Evolutionary conservation across 169 alveolate genomes (phyloP), one percentile per base, ranked within the genome.

Genomic region (Babesia divergens): DNA sequence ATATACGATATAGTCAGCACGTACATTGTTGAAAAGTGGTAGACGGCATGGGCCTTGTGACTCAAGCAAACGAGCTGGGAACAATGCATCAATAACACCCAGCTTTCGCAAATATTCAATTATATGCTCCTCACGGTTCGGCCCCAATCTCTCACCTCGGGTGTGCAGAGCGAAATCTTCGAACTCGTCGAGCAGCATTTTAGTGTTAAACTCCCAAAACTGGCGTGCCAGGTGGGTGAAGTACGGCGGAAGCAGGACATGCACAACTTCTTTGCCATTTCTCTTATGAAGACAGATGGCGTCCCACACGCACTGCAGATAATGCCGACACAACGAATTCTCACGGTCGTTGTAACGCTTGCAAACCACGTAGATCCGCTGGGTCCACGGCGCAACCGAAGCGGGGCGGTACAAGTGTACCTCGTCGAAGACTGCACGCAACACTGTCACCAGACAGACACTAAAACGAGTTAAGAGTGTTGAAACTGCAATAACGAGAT

Each of bases 291-390:
- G 80, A 26, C 77, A 84, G 6, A 65, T 59, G 37, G 89, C 86
- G 59, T 86, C 92, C 92, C 92, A 86, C 18, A 86, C 70, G 60
- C 81, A 86, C 50, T 86, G 92, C 40, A 84, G 46, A 55, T 69
- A 86, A 58, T 86, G 91, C 5, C 92, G 55, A 22, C 86, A 77
- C 34, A 80, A 46, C 32, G 84, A 58, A 65, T 86, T 80, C 18
- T 75, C 72, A 54, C 53, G 20, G 20, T 84, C 92, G 43, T 81
- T 86, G 71, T 74, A 86, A 24, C 82, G 66, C 3, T 76, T 47
- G 54, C 92, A 84, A 29, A 86, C 52, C 16, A 86, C 52, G 68
- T 79, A 74, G 40, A 35, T 13, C 18, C 75, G 52, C 37, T 69
- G 76, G 22, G 92, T 65, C 87, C 81, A 84, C 26, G 65, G 72